A percentile compares a stretch with the other conserved stretches of the same genome.
These are phyloP conservation scores for Termitomyces sp. DNA, from an alignment of 768 basidiomycete species.

Conservation along the genomic window DNA sequence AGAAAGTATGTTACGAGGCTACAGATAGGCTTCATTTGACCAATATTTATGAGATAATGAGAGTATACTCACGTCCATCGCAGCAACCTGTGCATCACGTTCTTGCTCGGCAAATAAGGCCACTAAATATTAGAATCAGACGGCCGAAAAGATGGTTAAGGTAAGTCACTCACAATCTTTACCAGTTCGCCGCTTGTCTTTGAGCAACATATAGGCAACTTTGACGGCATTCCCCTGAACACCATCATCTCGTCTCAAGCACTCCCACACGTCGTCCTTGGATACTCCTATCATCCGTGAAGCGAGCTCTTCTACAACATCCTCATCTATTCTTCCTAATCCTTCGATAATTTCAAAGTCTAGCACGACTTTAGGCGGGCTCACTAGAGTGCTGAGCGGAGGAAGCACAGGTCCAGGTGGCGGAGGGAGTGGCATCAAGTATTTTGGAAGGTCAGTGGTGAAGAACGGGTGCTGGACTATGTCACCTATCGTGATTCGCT, in stretches of 20 bases:
- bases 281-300: conserved; percentile 66
- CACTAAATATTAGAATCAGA: conserved; percentile 33
- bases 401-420: conserved; percentile 74
- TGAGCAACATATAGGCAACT: conserved; percentile 90
- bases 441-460: conserved; percentile 76
- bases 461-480: conserved; percentile 92
- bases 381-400: conserved; percentile 66
- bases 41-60: neutral
- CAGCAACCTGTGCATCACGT: conserved; percentile 72
- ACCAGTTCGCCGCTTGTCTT: conserved; percentile 82
- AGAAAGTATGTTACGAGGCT: conserved; percentile 71
- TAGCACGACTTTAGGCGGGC: conserved; percentile 54
- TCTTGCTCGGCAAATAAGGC: conserved; percentile 83
- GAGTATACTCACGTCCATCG: conserved; percentile 62
- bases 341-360: conserved; percentile 90
- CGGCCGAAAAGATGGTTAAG: neutral
- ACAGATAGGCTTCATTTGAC: neutral
- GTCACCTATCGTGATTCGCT: conserved; percentile 89
- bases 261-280: conserved; percentile 85
- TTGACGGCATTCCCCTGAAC: conserved; percentile 89
- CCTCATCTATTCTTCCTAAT: conserved; percentile 87
- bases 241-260: conserved; percentile 77
- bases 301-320: conserved; percentile 81
- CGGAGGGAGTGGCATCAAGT: conserved; percentile 80
- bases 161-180: conserved; percentile 65